Percentiles rank a stretch among this genome's conserved stretches.
These are phyloP conservation scores for Globisporangium emineosum DNA, from an alignment of 352 stramenopile genomes.

Conservation along the genomic window DNA sequence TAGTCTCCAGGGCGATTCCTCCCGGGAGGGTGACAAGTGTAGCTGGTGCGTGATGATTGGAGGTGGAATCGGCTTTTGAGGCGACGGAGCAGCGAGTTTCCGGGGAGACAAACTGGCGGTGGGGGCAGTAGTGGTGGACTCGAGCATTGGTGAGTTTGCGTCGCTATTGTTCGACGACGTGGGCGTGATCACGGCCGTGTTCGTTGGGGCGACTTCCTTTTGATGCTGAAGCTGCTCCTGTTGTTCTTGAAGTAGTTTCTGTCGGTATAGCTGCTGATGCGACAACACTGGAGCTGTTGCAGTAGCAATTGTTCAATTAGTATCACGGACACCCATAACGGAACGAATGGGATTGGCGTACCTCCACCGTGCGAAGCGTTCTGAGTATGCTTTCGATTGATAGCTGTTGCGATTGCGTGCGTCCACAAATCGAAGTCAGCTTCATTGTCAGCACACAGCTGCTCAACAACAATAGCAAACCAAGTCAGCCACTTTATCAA, in stretches of 20 bases:
- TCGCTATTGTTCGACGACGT: not conserved
- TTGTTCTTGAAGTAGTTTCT: conserved; percentile 58
- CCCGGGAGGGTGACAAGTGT: not conserved
- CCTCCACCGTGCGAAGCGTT: conserved; percentile 20
- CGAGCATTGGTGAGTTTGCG: not conserved
- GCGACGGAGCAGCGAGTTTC: not conserved
- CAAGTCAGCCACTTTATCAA: no score
- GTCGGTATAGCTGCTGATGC: conserved; percentile 78
- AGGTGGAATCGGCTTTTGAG: conserved; percentile 23
- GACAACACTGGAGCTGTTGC: conserved; percentile 35
- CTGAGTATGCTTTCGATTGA: conserved; percentile 68
- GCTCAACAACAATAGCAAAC: conserved; percentile 8
- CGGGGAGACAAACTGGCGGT: not conserved
- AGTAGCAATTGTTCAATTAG: not conserved
- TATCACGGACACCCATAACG: no score
- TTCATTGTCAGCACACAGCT: conserved; percentile 74
- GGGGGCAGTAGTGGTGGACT: not conserved
- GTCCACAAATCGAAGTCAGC: conserved; percentile 81
- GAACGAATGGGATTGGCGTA: no score
- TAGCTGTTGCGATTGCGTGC: conserved; percentile 62
- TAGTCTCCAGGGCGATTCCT: conserved; percentile 43
- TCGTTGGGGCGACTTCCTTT: not conserved
- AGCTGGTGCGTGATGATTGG: conserved; percentile 19
- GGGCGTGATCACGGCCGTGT: conserved; percentile 15
- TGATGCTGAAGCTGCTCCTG: conserved; percentile 25